Evolutionary conservation across 2,329 filamentous ascomycete species (phyloP), one percentile per base, ranked within the genome.

Genomic region (Corynespora cassiicola): DNA sequence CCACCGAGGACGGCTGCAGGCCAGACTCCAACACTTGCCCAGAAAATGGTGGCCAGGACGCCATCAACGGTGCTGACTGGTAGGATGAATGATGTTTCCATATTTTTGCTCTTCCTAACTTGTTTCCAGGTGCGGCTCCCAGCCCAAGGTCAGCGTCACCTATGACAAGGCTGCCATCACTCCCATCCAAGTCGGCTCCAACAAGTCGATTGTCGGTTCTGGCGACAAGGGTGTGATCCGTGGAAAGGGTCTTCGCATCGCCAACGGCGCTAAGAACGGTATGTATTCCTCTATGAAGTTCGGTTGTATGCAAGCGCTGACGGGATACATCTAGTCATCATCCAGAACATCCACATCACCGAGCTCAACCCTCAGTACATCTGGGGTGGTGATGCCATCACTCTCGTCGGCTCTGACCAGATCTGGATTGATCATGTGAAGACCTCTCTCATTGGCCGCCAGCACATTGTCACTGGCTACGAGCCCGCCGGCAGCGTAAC

Each of bases 21-120:
- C 79, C 80, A 12, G 46, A 45, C 37, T 57, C 45, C 15, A 51
- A 46, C 44, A 52, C 36, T 14, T 54, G 47, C 41, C 80, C 75
- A 69, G 79, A 76, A 23, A 79, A 77, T 19, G 75, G 61, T 12
- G 79, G 81, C 63, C 80, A 84, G 69, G 51, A 73, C 25, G 77
- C 80, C 45, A 81, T 84, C 57, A 79, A 84, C 69, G 64, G 76
- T 62, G 25, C 51, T 31, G 31, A 51, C 32, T 49, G 56, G 50
- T 31, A 44, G 9, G 18, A 26, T n/a, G n/a, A n/a, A n/a, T n/a
- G n/a, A n/a, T n/a, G n/a, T n/a, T n/a, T n/a, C n/a, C n/a, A n/a
- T n/a, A n/a, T n/a, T n/a, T n/a, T n/a, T n/a, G n/a, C n/a, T n/a
- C 22, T 24, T 34, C 37, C 20, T 19, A 10, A 26, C 20, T 12